Evolutionary conservation across 2,329 filamentous ascomycete genomes (phyloP).

Genomic region (Polytolypa hystricis): DNA sequence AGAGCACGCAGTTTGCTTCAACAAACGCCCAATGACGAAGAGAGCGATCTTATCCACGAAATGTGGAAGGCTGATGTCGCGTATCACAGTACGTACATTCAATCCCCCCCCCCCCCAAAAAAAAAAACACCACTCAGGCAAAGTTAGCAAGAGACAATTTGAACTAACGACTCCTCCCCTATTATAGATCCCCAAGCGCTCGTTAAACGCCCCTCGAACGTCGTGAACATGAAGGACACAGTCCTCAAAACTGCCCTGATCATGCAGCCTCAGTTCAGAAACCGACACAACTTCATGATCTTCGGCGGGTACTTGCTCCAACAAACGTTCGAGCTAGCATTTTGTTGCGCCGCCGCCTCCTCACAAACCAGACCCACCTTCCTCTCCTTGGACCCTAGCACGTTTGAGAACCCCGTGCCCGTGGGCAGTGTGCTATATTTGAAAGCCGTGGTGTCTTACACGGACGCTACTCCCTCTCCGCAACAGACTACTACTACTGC

Average conservation of each 20-base stretch:
- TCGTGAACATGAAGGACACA: slow-evolving; percentile 52
- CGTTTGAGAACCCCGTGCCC: slow-evolving; percentile 64
- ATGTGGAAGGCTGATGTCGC: slow-evolving; percentile 60
- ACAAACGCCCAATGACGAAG: slow-evolving; percentile 58
- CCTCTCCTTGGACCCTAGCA: slow-evolving; percentile 60
- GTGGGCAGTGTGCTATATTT: slow-evolving; percentile 65
- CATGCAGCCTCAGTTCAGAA: slow-evolving; percentile 64
- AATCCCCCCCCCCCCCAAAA: not conserved
- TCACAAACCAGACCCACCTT: slow-evolving; percentile 60
- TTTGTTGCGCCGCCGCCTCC: slow-evolving; percentile 62
- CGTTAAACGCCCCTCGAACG: slow-evolving; percentile 45
- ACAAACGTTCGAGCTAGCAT: slow-evolving; percentile 64
- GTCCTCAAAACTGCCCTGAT: slow-evolving; percentile 56
- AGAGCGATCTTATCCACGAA: slow-evolving; percentile 59
- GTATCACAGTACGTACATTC: slow-evolving; percentile 41
- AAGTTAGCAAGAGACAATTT: not conserved
- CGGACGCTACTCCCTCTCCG: slow-evolving; percentile 40
- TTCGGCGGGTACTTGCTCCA: slow-evolving; percentile 66
- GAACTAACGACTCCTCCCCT: slow-evolving; percentile 5
- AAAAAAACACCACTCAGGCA: too few species aligned
- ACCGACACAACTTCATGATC: slow-evolving; percentile 65
- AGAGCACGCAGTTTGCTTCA: slow-evolving; percentile 51
- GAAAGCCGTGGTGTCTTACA: slow-evolving; percentile 61
- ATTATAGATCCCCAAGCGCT: slow-evolving; percentile 43
- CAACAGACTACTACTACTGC: slow-evolving; percentile 24